These are phyloP conservation scores for Podospora australis DNA, from an alignment of 495 filamentous ascomycete species.

Conservation along the genomic window DNA sequence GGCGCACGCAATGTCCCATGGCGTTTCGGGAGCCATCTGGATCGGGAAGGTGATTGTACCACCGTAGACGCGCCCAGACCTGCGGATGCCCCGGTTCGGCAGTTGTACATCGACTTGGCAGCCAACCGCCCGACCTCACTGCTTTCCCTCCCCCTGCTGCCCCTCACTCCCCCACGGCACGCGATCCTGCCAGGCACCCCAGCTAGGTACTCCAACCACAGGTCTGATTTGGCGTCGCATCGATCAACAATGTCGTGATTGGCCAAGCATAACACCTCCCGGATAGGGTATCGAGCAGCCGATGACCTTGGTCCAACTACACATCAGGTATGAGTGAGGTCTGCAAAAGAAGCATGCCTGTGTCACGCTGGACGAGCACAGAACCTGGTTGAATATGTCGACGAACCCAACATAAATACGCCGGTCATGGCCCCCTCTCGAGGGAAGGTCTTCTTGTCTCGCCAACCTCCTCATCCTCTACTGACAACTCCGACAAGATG, in stretches of 20 bases:
- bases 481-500: slow-evolving; percentile 8
- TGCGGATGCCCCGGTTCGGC: slow-evolving; percentile 11
- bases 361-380: background rate
- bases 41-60: slow-evolving; percentile 1
- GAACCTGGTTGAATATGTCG: background rate
- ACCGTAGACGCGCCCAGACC: background rate
- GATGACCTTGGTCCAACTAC: background rate
- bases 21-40: slow-evolving; percentile 1
- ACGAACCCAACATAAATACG: background rate
- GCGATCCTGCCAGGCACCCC: background rate
- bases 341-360: background rate
- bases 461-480: background rate
- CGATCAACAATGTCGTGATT: slow-evolving; percentile 2
- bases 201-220: background rate
- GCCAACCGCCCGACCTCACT: background rate
- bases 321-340: too few relatives aligned
- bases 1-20: slow-evolving; percentile 1
- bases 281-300: background rate
- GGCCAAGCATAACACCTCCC: slow-evolving; percentile 1
- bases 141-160: background rate
- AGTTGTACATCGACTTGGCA: slow-evolving; percentile 8
- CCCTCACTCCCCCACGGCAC: slow-evolving; percentile 5
- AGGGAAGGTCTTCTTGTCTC: background rate
- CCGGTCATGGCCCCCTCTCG: background rate
- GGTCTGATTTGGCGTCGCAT: background rate